Evolutionary conservation across 208 protist genomes (phyloP), one percentile per base, ranked within the genome.

Genomic region (Wallacemonas rigidus): DNA sequence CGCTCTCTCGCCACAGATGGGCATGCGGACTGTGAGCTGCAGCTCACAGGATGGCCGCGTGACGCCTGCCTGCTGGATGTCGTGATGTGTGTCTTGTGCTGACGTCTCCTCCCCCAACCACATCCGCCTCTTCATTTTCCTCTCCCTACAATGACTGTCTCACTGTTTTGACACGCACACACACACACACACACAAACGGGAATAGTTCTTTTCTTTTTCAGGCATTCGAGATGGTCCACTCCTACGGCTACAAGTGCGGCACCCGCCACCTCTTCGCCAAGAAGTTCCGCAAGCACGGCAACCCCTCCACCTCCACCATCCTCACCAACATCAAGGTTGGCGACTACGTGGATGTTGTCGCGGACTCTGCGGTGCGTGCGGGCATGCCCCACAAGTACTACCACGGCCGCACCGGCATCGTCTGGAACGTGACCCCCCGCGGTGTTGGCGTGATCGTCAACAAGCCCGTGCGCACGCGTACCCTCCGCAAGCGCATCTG

Each of bases 381-480:
- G 62, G 99, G 99, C 86, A 99, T 99, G 98, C 99, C 99, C 64
- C 95, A 99, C 96, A 99, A 99, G 91, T 99, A 98, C 93, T 99
- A 99, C 98, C 99, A 99, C 86, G 99, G 99, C 72, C 98, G 97
- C 83, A 99, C 99, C 69, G 99, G 99, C 73, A 89, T 93, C 71
- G 97, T 99, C 40, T 99, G 98, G 98, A 99, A 99, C 90, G 96
- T 99, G 45, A 99, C 98, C 60, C 95, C 93, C 71, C 94, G 97
- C 71, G 98, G 98, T 61, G 87, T 99, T 55, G 99, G 99, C 89
- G 98, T 99, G 47, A 96, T 99, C 77, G 79, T 99, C 70, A 99
- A 99, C 97, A 99, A 99, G 95, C 92, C 81, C 57, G 96, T 99
- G 79, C 79, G 97, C 71, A 94, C 96, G 72, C 94, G 98, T 80